A percentile compares a stretch with the other conserved stretches of the same genome.
phyloP scores from a whole-genome alignment of 768 basidiomycete genomes.

The Leccinellum albellum region DNA sequence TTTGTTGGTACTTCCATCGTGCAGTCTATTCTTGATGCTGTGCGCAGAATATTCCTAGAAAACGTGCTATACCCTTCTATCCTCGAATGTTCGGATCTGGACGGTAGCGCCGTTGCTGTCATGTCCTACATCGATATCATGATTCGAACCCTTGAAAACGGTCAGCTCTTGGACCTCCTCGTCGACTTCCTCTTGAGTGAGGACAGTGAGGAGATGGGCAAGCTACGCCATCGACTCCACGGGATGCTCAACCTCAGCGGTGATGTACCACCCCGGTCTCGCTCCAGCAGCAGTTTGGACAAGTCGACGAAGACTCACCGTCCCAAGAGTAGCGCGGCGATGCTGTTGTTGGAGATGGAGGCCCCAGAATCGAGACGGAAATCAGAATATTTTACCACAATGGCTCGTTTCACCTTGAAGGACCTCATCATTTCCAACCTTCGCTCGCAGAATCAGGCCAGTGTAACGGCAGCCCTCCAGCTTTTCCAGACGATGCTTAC shows the following conservation, averaged over 20 bases:
- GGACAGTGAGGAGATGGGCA: constrained; percentile 67
- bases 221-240: constrained; percentile 39
- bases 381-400: constrained; percentile 81
- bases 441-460: constrained; percentile 57
- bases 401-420: constrained; percentile 87
- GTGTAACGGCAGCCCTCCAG: constrained; percentile 75
- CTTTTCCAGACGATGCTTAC: constrained; percentile 73
- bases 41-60: constrained; percentile 84
- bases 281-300: constrained; percentile 28
- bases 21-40: constrained; percentile 76
- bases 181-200: constrained; percentile 81
- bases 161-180: constrained; percentile 64
- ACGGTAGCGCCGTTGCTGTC: constrained; percentile 95
- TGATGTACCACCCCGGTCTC: constrained; percentile 33
- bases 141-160: constrained; percentile 68
- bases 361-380: constrained; percentile 66
- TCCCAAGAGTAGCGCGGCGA: constrained; percentile 85
- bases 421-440: constrained; percentile 83
- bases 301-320: constrained; percentile 48
- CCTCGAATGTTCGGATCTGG: constrained; percentile 85
- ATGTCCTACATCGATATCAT: constrained; percentile 93
- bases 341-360: constrained; percentile 86
- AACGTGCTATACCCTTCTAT: constrained; percentile 92
- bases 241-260: constrained; percentile 41
- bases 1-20: constrained; percentile 79